Percentiles rank a stretch among this genome's conserved stretches.
Evolutionary conservation across 495 filamentous ascomycete species (phyloP).

Genomic region (Mycothermus thermophilus): DNA sequence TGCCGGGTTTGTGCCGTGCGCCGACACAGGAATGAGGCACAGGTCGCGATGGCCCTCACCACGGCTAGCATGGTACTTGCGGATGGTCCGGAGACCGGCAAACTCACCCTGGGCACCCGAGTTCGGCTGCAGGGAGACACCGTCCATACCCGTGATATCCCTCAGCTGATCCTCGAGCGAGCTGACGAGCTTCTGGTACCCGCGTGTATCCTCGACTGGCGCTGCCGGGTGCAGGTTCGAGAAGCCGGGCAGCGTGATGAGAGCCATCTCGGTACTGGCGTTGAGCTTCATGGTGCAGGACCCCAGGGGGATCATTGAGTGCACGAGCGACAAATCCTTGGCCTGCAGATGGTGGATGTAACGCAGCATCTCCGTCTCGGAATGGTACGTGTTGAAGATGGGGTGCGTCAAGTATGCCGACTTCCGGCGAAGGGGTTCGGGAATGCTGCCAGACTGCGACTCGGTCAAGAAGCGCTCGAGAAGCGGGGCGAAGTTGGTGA

Average conservation of each 20-base stretch:
- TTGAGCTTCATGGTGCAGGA: conserved; percentile 99
- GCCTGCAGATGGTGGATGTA: conserved; percentile 94
- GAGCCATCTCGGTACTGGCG: conserved; percentile 76
- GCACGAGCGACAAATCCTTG: conserved; percentile 85
- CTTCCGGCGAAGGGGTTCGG: conserved; percentile 52
- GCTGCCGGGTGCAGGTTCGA: conserved; percentile 77
- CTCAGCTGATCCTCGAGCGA: conserved; percentile 65
- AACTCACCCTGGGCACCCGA: conserved; percentile 97
- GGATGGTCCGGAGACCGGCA: conserved; percentile 81
- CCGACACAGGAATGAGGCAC: conserved; percentile 91
- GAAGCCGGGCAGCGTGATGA: conserved; percentile 76
- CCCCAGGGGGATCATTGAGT: conserved; percentile 98
- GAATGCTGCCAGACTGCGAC: conserved; percentile 31
- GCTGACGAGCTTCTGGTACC: conserved; percentile 55
- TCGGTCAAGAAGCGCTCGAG: conserved; percentile 23
- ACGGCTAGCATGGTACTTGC: conserved; percentile 64
- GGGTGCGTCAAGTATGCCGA: conserved; percentile 77
- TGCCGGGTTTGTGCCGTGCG: conserved; percentile 94
- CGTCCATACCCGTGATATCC: conserved; percentile 81
- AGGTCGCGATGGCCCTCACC: conserved; percentile 63
- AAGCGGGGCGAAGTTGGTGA: conserved; percentile 9
- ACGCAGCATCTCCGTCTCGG: conserved; percentile 87
- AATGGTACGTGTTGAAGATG: conserved; percentile 94
- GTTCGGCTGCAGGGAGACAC: conserved; percentile 87
- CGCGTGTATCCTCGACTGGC: conserved; percentile 46